Conservation (phyloP, 2,329 filamentous ascomycete species). For the Fonsecaea erecta region DNA sequence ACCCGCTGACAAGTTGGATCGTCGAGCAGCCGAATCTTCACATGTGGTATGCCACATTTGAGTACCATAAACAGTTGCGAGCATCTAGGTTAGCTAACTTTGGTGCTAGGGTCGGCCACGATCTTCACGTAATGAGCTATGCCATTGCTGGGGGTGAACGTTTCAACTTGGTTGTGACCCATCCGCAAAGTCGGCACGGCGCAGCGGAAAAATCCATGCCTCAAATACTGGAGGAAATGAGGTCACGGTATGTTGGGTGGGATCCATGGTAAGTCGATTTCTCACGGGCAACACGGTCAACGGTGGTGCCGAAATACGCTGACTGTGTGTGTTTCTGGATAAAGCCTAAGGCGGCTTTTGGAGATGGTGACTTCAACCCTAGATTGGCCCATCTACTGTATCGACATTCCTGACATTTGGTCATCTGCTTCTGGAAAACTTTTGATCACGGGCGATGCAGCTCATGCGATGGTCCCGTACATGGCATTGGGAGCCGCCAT, state of each 20-base stretch:
- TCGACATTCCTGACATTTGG: constrained; percentile 33
- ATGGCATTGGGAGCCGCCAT: constrained; percentile 43
- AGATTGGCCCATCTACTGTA: constrained; percentile 12
- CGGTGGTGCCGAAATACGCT: not conserved
- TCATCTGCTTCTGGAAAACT: constrained; percentile 39
- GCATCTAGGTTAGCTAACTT: not conserved
- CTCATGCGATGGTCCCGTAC: constrained; percentile 51
- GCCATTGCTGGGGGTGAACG: constrained; percentile 4
- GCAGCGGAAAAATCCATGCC: not conserved
- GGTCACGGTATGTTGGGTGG: constrained; percentile 9
- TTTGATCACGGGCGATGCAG: constrained; percentile 48
- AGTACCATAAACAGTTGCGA: not conserved
- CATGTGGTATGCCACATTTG: not conserved
- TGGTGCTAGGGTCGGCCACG: constrained; percentile 5
- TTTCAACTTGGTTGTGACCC: constrained; percentile 13
- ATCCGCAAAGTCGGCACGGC: not conserved
- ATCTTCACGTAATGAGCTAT: constrained; percentile 14
- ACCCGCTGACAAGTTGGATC: not conserved
- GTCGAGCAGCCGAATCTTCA: not conserved
- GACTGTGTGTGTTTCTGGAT: not conserved
- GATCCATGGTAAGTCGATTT: constrained; percentile 7
- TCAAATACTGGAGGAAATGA: constrained; percentile 7
- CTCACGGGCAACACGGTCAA: not conserved
- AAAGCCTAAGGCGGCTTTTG: constrained; percentile 1
- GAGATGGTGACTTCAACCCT: constrained; percentile 8